Conservation (phyloP, 768 basidiomycete species). For the Boletus insuetus region DNA sequence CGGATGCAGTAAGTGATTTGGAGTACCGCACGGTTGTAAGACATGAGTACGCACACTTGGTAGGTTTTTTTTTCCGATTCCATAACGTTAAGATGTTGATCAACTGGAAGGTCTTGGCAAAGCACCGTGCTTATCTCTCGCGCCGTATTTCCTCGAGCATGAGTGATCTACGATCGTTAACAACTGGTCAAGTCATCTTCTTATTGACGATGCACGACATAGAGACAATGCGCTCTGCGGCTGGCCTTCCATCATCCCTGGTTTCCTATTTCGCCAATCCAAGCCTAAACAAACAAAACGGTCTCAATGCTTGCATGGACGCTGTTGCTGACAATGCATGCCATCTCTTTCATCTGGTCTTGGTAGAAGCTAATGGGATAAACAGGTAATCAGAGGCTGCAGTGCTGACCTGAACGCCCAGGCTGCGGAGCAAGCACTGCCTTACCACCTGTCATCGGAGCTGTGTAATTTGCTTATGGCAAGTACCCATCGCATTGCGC, state of each 20-base stretch:
- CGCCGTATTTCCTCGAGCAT: conserved; percentile 63
- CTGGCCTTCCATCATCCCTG: conserved; percentile 77
- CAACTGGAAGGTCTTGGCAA: conserved; percentile 56
- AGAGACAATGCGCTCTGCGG: conserved; percentile 80
- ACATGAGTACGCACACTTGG: conserved; percentile 77
- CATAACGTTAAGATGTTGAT: conserved; percentile 1
- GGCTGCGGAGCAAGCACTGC: conserved; percentile 78
- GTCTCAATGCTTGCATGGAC: conserved; percentile 76
- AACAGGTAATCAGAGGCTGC: conserved; percentile 76
- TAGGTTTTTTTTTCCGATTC: conserved; percentile 33
- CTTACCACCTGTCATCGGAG: conserved; percentile 64
- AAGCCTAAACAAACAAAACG: conserved; percentile 69
- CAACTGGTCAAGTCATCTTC: conserved; percentile 83
- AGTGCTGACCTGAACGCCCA: conserved; percentile 67
- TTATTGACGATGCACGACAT: conserved; percentile 83
- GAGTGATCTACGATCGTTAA: conserved; percentile 69
- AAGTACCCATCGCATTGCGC: conserved; percentile 79
- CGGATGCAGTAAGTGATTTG: conserved; percentile 82
- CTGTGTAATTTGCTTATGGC: conserved; percentile 71
- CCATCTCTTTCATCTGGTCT: background rate
- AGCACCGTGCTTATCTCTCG: conserved; percentile 62
- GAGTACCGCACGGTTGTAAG: conserved; percentile 92
- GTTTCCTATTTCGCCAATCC: conserved; percentile 87
- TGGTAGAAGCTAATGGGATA: background rate
- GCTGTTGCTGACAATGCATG: conserved; percentile 80